Evolutionary conservation across 208 protist species (phyloP), one percentile per base, ranked within the genome.

Genomic region (Leishmania tropica): DNA sequence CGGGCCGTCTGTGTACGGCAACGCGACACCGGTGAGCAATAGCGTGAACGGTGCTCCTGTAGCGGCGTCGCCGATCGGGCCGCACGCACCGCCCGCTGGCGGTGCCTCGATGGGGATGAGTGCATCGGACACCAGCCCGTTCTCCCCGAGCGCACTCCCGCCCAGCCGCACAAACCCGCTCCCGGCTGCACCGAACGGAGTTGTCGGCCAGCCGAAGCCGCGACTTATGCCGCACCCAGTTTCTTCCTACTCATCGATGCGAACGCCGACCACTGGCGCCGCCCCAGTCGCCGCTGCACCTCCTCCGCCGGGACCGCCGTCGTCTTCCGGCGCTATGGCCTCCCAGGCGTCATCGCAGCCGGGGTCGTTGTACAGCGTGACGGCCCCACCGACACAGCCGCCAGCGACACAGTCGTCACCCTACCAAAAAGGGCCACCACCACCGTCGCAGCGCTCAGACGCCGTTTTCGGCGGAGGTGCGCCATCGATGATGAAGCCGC

Each of bases 171-270:
- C 79, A 31, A 74, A 62, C 77, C 71, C 78, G 2, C 67, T 45
- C 40, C 13, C 60, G 45, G 47, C 62, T 8, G 24, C 78, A 4
- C 19, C 53, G 42, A 56, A 72, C 37, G 40, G 78, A 0, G 58
- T 75, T 10, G 45, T 78, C n/a, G 84, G 84, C 13, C 84, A 84
- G 48, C 84, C 87, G 13, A 83, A 87, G 72, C 85, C 93, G 73
- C 86, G 89, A 8, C 88, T 94, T 15, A 92, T 94, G 91, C 93
- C 89, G 21, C 86, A 96, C 75, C 89, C 91, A 11, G 92, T 94
- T 24, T 94, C 90, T 1, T 58, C 81, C 31, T 94, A 92, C 81
- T 92, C 93, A 51, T 93, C 91, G 37, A 89, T 81, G 87, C 83
- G 75, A 8, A 11, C 54, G 45, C 67, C 74, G 3, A 78, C 7